Evolutionary conservation across 1,284 basidiomycete genomes (phyloP), one percentile per base, ranked within the genome.

Genomic region (Schizophyllum amplum): DNA sequence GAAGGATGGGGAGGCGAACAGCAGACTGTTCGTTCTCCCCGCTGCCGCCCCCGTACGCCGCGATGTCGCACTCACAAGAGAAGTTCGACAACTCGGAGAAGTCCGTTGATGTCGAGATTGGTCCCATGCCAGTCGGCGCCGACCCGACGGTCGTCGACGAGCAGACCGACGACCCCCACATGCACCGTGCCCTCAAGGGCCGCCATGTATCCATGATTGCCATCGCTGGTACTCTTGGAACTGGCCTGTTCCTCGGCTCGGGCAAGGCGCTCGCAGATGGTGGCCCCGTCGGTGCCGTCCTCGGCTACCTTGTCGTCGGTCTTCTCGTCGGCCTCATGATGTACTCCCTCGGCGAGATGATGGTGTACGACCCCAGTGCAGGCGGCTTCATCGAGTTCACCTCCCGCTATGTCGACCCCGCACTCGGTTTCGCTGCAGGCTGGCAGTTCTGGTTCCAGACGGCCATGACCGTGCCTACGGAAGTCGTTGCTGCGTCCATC

Each of bases 331-430:
- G 64, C 58, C 57, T 65, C 57, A 65, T 73, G 61, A 72, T 75
- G 71, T 68, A 70, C 42, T 63, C 70, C 0, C 61, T 75, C 4
- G 71, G 72, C 21, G 47, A 49, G 49, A 64, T 64, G 62, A 64
- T 64, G 62, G 61, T 64, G 24, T 62, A 57, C 54, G 62, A 64
- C 53, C 72, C 72, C 11, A 72, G 73, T 61, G 74, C 72, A 60
- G 73, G 72, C 56, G 71, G 72, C 4, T 76, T 75, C 62, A 67
- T 72, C 50, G 74, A 74, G 2, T 75, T 76, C 59, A 72, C 73
- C 1, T 68, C 72, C 5, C 74, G 77, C n/a, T 76, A 74, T 59
- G 69, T 76, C 9, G 79, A 82, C 65, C 78, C 79, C 33, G 76
- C 77, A 1, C 72, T 76, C 54, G 75, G 73, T 15, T 77, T 79